Evolutionary conservation across 2,329 filamentous ascomycete species (phyloP).

Genomic region (Fusarium citri): DNA sequence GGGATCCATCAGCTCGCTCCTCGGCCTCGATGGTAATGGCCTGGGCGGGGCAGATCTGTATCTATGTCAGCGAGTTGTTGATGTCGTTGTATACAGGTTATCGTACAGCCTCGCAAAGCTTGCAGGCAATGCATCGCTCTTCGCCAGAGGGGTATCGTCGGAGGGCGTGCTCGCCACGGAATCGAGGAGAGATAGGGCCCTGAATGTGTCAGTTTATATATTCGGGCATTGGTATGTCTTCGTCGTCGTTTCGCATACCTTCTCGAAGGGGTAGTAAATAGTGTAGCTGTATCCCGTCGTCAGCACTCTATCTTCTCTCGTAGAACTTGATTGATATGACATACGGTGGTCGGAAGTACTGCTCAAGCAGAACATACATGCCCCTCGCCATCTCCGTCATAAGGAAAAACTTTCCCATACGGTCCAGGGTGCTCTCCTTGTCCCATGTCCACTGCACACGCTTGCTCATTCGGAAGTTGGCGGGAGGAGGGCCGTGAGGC

Average conservation of each 20-base stretch:
- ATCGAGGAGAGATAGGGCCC: conserved; percentile 96
- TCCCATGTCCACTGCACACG: conserved; percentile 84
- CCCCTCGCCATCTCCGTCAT: conserved; percentile 95
- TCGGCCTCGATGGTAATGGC: conserved; percentile 99
- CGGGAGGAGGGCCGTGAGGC: conserved; percentile 81
- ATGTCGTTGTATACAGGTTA: not conserved
- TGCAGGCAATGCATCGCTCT: conserved; percentile 99
- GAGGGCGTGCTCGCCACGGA: conserved; percentile 97
- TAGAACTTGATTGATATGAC: conserved; percentile 55
- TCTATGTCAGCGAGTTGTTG: conserved; percentile 22
- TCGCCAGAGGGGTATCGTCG: conserved; percentile 96
- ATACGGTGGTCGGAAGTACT: conserved; percentile 98
- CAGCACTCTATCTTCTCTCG: conserved; percentile 15
- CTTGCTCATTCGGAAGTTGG: conserved; percentile 81
- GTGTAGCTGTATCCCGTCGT: conserved; percentile 77
- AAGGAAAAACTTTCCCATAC: conserved; percentile 92
- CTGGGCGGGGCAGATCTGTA: conserved; percentile 89
- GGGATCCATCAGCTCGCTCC: conserved; percentile 94
- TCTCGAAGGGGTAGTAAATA: conserved; percentile 98
- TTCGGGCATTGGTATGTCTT: conserved; percentile 2
- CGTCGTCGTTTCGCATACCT: conserved; percentile 63
- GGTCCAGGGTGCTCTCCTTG: conserved; percentile 81
- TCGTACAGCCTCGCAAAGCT: conserved; percentile 90
- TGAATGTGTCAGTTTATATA: conserved; percentile 48
- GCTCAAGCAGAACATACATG: conserved; percentile 98